A percentile compares a stretch with the other conserved stretches of the same genome.
These are phyloP conservation scores for Lasiodiplodia citricola DNA, from an alignment of 2,329 filamentous ascomycete species.

Conservation along the genomic window DNA sequence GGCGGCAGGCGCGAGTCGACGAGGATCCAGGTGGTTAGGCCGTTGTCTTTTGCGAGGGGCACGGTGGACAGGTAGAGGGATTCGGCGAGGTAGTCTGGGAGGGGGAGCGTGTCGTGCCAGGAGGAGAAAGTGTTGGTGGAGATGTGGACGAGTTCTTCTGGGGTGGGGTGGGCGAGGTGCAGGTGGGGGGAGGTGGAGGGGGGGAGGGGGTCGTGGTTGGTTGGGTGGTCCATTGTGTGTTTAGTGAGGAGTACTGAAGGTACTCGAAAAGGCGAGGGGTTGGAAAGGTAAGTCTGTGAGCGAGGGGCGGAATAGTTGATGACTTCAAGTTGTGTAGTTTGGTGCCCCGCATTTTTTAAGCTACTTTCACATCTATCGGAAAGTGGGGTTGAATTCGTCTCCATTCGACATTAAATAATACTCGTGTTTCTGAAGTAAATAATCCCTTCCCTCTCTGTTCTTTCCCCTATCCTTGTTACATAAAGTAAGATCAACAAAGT, in stretches of 20 bases:
- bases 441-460: too few species aligned
- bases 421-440: too few species aligned
- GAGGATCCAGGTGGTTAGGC: constrained; percentile 61
- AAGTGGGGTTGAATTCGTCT: too few species aligned
- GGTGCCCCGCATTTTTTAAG: too few species aligned
- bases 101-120: constrained; percentile 65
- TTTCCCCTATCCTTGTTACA: too few species aligned
- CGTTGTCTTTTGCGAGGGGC: constrained; percentile 61
- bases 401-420: too few species aligned
- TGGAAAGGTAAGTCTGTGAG: too few species aligned
- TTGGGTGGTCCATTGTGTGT: not conserved
- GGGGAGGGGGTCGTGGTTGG: not conserved
- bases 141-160: constrained; percentile 58
- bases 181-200: constrained; percentile 36
- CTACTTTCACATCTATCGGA: too few species aligned
- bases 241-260: not conserved
- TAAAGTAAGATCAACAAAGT: too few species aligned
- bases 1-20: constrained; percentile 49
- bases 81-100: constrained; percentile 63
- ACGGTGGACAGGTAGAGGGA: constrained; percentile 64
- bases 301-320: too few species aligned
- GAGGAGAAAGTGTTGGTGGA: constrained; percentile 62
- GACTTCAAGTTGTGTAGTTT: too few species aligned
- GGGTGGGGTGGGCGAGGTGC: constrained; percentile 62
- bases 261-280: too few species aligned